Base-by-base conservation (phyloP, 1,284 basidiomycete species). In the Neolentinus lepideus region DNA sequence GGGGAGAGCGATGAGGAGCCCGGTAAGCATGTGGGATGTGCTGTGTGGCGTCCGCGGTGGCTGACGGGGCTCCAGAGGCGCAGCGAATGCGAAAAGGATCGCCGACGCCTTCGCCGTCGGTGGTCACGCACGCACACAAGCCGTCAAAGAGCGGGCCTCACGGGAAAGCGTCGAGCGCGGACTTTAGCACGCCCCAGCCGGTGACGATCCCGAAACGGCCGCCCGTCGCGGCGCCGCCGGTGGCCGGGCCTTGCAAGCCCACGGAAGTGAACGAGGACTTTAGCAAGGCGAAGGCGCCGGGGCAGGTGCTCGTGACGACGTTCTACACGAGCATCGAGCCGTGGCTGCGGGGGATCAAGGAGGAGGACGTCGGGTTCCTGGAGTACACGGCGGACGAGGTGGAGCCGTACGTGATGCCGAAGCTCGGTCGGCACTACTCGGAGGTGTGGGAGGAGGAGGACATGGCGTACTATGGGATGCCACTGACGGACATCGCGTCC, bases 391-490 rank as follows among this genome's bases (percentile, higher is more conserved):
- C 80, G 19, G 94, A 97, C 64, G 92, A 96, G 57, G 77, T 90
- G 4, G 90, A 93, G 58, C 87, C 91, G 0, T 96, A 85, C 64
- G 74, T 92, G 45, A 83, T 96, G 71, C 94, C 95, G 6, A 83
- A 88, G 57, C 78, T 96, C 0, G 96, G 95, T 6, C 77, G 85
- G 60, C 94, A 95, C 71, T 98, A 97, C 66, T 77, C 83, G 25
- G 89, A 95, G 54, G 76, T 88, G 1, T 98, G 95, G 94, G 92
- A 94, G 59, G 92, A 96, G 60, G 88, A 94, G 66, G 95, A 98
- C 67, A 77, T 76, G 4, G 77, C 78, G 6, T 59, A 75, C n/a
- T 77, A 77, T 56, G 74, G 75, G 33, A 67, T 64, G 2, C 71
- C 76, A 24, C 63, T 78, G 8, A 72, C 76, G 8, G 70, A 71